These are phyloP conservation scores for Aureobasidium subglaciale DNA, from an alignment of 2,329 filamentous ascomycete species.

Conservation along the genomic window DNA sequence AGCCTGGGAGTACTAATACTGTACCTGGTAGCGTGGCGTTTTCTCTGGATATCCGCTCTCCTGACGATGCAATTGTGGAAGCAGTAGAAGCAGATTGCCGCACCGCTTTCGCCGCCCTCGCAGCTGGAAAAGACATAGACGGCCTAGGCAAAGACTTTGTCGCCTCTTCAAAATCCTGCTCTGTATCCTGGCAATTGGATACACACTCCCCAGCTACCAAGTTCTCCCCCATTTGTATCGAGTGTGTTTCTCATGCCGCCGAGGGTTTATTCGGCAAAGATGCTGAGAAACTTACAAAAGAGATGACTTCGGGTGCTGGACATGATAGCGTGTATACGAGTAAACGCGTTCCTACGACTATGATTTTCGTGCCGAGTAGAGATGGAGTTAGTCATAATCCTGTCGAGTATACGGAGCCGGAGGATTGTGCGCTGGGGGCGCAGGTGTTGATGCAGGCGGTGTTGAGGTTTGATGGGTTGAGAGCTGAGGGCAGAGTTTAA, in stretches of 20 bases:
- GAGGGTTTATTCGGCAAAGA: slow-evolving; percentile 46
- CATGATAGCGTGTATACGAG: slow-evolving; percentile 48
- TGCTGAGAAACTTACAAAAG: slow-evolving; percentile 39
- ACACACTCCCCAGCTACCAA: slow-evolving; percentile 54
- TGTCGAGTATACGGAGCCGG: slow-evolving; percentile 37
- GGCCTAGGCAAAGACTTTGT: slow-evolving; percentile 38
- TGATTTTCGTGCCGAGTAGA: slow-evolving; percentile 43
- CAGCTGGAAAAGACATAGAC: slow-evolving; percentile 48
- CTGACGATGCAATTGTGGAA: slow-evolving; percentile 49
- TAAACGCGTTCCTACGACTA: slow-evolving; percentile 40
- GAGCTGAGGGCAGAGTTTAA: slow-evolving; percentile 26
- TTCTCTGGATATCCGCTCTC: slow-evolving; percentile 59
- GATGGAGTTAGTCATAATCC: slow-evolving; percentile 44
- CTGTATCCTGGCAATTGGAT: slow-evolving; percentile 54
- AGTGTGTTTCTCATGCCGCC: slow-evolving; percentile 55
- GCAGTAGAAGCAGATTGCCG: slow-evolving; percentile 52
- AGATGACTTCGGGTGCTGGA: slow-evolving; percentile 57
- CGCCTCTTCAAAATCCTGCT: slow-evolving; percentile 36
- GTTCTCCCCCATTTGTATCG: slow-evolving; percentile 62
- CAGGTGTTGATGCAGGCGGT: slow-evolving; percentile 47
- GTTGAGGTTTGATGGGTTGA: slow-evolving; percentile 41
- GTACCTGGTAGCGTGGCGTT: slow-evolving; percentile 63
- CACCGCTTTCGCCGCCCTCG: slow-evolving; percentile 53
- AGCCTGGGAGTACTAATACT: slow-evolving; percentile 66
- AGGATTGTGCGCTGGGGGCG: slow-evolving; percentile 40